Percentiles rank a stretch among this genome's conserved stretches.
phyloP scores from a whole-genome alignment of 192 early-diverging fungal species.

The Chytriomyces hyalinus region DNA sequence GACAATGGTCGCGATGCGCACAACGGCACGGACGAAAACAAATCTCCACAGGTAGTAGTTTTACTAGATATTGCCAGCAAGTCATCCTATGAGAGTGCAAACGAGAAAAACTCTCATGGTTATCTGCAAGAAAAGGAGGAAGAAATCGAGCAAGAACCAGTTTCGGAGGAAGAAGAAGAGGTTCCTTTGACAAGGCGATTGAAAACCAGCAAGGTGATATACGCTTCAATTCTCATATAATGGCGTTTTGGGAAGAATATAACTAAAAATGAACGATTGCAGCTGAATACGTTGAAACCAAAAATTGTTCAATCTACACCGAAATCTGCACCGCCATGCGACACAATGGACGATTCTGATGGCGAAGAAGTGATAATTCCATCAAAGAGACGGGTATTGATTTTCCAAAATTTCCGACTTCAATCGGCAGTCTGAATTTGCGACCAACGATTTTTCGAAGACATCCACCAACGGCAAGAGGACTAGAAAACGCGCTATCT shows the following conservation, averaged over 20 bases:
- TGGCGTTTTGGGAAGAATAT: too few species aligned
- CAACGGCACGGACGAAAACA: too few species aligned
- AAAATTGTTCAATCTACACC: background rate
- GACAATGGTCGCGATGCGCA: background rate
- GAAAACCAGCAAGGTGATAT: too few species aligned
- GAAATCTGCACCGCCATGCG: background rate
- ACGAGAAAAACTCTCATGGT: background rate
- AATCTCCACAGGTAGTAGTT: too few species aligned
- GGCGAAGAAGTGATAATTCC: background rate
- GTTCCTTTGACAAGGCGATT: too few species aligned
- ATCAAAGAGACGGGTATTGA: background rate
- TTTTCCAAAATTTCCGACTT: too few species aligned
- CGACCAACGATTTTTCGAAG: background rate
- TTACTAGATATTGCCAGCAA: too few species aligned
- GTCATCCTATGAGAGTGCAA: background rate
- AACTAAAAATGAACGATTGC: too few species aligned
- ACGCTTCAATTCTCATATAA: too few species aligned
- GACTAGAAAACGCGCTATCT: background rate
- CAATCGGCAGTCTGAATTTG: too few species aligned
- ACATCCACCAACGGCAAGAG: background rate
- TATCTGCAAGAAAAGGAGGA: background rate
- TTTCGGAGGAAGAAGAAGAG: too few species aligned
- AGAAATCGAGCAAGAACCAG: background rate
- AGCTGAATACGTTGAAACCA: background rate
- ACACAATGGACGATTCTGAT: background rate